A percentile compares a stretch with the other conserved stretches of the same genome.
Conservation (phyloP, 345 rosid species). For the Rhodamnia rubescens region DNA sequence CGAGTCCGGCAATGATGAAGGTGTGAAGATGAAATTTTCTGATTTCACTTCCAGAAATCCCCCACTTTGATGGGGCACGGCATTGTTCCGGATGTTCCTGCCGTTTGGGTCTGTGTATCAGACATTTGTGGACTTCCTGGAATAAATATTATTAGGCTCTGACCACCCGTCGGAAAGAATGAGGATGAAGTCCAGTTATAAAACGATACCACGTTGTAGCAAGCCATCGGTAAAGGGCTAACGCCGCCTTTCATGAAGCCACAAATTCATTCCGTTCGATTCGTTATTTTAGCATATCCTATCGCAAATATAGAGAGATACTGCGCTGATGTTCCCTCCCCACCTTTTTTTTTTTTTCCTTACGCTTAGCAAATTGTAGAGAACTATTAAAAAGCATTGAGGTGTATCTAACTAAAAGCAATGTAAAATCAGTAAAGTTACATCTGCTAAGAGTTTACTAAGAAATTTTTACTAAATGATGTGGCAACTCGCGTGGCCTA, state of each 20-base stretch:
- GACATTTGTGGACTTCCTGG: neutral
- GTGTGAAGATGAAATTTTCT: neutral
- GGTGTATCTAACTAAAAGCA: neutral
- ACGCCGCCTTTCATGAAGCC: too few species aligned
- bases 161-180: neutral
- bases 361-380: neutral
- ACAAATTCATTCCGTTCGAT: too few species aligned
- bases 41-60: neutral
- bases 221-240: too few species aligned
- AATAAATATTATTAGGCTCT: neutral
- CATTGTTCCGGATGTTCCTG: neutral
- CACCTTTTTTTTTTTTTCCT: too few species aligned
- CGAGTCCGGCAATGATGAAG: too few species aligned
- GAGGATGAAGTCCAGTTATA: neutral
- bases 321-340: too few species aligned
- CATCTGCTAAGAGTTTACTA: too few species aligned
- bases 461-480: neutral
- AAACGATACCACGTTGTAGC: neutral
- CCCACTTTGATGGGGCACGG: neutral
- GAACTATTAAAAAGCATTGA: neutral
- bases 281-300: too few species aligned
- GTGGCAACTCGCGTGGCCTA: neutral
- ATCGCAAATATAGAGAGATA: neutral
- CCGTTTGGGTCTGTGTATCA: neutral
- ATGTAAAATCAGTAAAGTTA: too few species aligned